Conservation (phyloP, 2,329 filamentous ascomycete species). For the Stagonosporopsis rhizophila region DNA sequence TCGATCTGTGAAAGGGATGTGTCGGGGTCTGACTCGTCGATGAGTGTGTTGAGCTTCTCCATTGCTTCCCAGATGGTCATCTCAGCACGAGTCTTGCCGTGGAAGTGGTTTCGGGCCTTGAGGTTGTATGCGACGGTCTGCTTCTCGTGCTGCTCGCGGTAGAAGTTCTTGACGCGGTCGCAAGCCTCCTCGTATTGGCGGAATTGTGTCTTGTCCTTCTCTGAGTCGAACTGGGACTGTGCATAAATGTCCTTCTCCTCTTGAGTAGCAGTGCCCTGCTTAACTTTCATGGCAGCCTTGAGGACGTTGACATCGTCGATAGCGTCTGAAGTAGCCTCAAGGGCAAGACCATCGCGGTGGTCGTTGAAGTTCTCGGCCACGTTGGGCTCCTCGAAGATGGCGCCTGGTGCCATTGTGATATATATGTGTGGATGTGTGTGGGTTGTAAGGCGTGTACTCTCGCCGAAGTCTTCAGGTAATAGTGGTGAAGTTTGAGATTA, state of each 20-base stretch:
- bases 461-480: slow-evolving; percentile 7
- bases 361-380: slow-evolving; percentile 54
- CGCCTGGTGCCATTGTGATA: slow-evolving; percentile 55
- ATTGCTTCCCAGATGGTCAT: slow-evolving; percentile 93
- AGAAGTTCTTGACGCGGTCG: slow-evolving; percentile 86
- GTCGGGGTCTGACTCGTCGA: slow-evolving; percentile 91
- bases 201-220: slow-evolving; percentile 82
- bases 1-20: slow-evolving; percentile 87
- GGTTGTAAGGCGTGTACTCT: slow-evolving; percentile 22
- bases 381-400: slow-evolving; percentile 53
- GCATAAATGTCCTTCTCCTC: slow-evolving; percentile 60
- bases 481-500: background rate
- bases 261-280: slow-evolving; percentile 54
- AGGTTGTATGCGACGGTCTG: slow-evolving; percentile 87
- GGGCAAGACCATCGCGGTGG: slow-evolving; percentile 62
- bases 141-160: slow-evolving; percentile 73
- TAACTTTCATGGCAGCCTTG: slow-evolving; percentile 61
- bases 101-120: slow-evolving; percentile 75
- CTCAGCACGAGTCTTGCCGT: slow-evolving; percentile 70
- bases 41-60: slow-evolving; percentile 88
- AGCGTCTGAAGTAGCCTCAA: slow-evolving; percentile 65
- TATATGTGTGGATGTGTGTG: slow-evolving; percentile 8
- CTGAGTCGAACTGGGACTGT: slow-evolving; percentile 71
- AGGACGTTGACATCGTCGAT: slow-evolving; percentile 68
- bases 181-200: slow-evolving; percentile 84